Evolutionary conservation across 352 stramenopile species (phyloP).

Genomic region (Phytophthora pistaciae): DNA sequence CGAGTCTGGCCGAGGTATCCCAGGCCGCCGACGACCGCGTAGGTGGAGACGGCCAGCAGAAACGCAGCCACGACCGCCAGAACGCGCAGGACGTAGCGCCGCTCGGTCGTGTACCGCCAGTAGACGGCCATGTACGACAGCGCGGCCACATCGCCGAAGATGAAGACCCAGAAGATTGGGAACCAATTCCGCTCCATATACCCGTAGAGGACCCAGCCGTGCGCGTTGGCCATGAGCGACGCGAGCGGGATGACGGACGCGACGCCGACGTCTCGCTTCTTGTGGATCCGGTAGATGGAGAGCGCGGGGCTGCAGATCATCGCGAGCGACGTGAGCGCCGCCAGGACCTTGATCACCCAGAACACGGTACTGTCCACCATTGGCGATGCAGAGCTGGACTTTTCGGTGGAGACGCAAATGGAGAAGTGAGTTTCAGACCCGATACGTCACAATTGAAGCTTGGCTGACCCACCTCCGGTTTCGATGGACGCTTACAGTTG

Average conservation of each 20-base stretch:
- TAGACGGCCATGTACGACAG: slow-evolving; percentile 53
- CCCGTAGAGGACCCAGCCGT: slow-evolving; percentile 51
- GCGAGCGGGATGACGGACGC: slow-evolving; percentile 47
- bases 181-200: slow-evolving; percentile 54
- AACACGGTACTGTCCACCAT: slow-evolving; percentile 29
- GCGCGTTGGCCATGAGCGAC: slow-evolving; percentile 41
- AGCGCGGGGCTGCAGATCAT: slow-evolving; percentile 51
- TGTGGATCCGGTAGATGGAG: slow-evolving; percentile 41
- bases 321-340: slow-evolving; percentile 33
- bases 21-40: slow-evolving; percentile 39
- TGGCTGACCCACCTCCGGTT: not conserved
- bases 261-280: slow-evolving; percentile 37
- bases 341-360: slow-evolving; percentile 34
- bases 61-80: slow-evolving; percentile 20
- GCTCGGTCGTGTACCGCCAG: slow-evolving; percentile 44
- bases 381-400: not conserved
- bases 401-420: slow-evolving; percentile 5
- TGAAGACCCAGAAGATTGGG: slow-evolving; percentile 49
- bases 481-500: not conserved
- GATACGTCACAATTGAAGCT: not conserved
- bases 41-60: slow-evolving; percentile 39
- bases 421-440: slow-evolving; percentile 7
- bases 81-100: slow-evolving; percentile 30
- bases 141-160: slow-evolving; percentile 41
- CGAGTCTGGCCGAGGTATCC: slow-evolving; percentile 35